Conservation (phyloP, 2,329 filamentous ascomycete species). For the Sporothrix pallida region DNA sequence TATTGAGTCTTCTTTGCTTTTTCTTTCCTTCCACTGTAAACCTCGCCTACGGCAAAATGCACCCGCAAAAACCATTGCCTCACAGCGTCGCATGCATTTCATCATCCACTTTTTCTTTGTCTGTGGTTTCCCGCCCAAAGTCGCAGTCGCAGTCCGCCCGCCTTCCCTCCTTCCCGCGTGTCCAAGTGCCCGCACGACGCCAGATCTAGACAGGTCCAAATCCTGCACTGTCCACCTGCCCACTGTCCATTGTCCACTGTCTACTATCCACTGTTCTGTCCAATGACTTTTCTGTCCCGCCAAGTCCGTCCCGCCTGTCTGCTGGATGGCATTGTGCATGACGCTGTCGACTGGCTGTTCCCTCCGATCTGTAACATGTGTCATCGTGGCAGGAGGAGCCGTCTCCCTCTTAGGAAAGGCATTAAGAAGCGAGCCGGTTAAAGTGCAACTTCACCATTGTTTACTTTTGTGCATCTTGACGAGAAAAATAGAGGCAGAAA, state of each 20-base stretch:
- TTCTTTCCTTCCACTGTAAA: not conserved
- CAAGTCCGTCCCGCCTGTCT: not conserved
- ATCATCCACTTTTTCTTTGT: slow-evolving; percentile 12
- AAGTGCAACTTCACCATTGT: too few relatives aligned
- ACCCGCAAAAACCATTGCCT: not conserved
- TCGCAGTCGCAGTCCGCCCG: not conserved
- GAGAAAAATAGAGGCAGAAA: not conserved
- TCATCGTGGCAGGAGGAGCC: not conserved
- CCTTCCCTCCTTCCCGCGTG: not conserved
- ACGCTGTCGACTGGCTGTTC: not conserved
- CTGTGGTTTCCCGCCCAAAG: not conserved
- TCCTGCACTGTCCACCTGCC: not conserved
- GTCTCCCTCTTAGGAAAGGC: too few relatives aligned
- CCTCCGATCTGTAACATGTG: not conserved
- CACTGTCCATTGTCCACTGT: not conserved
- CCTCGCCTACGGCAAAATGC: not conserved
- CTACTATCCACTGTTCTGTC: not conserved
- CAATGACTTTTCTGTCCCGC: not conserved
- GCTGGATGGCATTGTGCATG: slow-evolving; percentile 1
- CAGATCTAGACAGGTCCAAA: not conserved
- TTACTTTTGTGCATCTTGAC: not conserved
- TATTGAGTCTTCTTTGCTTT: not conserved
- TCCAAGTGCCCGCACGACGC: not conserved
- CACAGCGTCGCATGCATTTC: slow-evolving; percentile 25
- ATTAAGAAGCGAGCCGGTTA: too few relatives aligned